Percentiles rank a stretch among this genome's conserved stretches.
Conservation (phyloP, 208 protist genomes). For the Leptomonas seymouri region DNA sequence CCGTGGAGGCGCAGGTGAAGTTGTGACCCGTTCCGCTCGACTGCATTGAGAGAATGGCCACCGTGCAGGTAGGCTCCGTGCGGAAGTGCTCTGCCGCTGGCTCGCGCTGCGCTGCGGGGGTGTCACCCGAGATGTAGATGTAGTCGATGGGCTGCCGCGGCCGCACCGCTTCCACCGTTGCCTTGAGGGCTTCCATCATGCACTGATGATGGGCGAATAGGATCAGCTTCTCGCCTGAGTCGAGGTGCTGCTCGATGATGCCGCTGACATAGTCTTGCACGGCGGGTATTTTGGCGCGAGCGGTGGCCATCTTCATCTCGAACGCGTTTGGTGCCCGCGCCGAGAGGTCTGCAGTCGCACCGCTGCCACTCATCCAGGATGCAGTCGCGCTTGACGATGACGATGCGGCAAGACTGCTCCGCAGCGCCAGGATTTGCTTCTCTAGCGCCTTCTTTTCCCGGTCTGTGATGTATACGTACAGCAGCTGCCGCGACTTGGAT, state of each 20-base stretch:
- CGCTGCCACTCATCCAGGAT: background rate
- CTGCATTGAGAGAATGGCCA: conserved; percentile 94
- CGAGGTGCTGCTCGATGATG: conserved; percentile 76
- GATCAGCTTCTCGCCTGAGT: conserved; percentile 89
- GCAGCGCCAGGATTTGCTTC: conserved; percentile 70
- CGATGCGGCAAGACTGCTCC: conserved; percentile 26
- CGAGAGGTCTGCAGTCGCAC: background rate
- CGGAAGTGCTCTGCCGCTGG: conserved; percentile 81
- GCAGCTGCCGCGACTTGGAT: conserved; percentile 83
- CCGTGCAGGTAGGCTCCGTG: conserved; percentile 57
- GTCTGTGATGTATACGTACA: conserved; percentile 87
- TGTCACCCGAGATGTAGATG: conserved; percentile 93
- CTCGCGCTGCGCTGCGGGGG: conserved; percentile 67
- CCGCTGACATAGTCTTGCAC: conserved; percentile 90
- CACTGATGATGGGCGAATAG: conserved; percentile 94
- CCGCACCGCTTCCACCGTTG: conserved; percentile 66
- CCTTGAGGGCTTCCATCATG: conserved; percentile 92
- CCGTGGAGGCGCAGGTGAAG: conserved; percentile 92
- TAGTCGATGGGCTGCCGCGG: conserved; percentile 78
- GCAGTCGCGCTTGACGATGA: background rate
- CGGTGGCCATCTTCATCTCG: conserved; percentile 86
- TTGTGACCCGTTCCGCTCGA: conserved; percentile 96
- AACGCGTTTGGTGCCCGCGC: conserved; percentile 64
- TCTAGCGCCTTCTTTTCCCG: conserved; percentile 85
- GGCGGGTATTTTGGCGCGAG: conserved; percentile 85